Percentiles rank a stretch among this genome's conserved stretches.
These are phyloP conservation scores for Rhodotorula sp. DNA, from an alignment of 1,284 basidiomycete species.

Conservation along the genomic window DNA sequence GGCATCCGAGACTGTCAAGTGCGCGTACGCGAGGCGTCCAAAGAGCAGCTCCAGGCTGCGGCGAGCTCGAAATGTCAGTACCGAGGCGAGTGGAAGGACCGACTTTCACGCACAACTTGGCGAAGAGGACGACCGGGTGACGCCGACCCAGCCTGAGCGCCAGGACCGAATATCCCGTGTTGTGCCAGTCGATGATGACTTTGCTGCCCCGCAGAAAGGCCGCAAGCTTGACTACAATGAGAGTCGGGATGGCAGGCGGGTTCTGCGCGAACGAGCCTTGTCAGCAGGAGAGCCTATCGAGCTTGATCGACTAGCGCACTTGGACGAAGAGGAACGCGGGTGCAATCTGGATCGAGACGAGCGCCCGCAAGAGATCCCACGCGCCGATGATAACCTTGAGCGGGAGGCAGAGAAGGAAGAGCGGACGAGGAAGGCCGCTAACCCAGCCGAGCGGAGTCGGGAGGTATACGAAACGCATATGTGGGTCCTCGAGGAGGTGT, in stretches of 20 bases:
- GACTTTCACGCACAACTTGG: slow-evolving; percentile 60
- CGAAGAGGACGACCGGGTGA: slow-evolving; percentile 70
- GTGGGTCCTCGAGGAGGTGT: slow-evolving; percentile 63
- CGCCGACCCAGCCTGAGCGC: slow-evolving; percentile 70
- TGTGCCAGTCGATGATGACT: slow-evolving; percentile 98
- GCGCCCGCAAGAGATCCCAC: slow-evolving; percentile 61
- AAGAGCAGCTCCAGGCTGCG: slow-evolving; percentile 76
- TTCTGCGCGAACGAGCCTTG: slow-evolving; percentile 60
- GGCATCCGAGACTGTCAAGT: slow-evolving; percentile 89
- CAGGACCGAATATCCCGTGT: slow-evolving; percentile 91
- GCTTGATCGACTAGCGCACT: slow-evolving; percentile 54
- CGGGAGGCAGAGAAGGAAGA: slow-evolving; percentile 74
- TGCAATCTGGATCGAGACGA: slow-evolving; percentile 62
- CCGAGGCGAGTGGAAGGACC: not conserved
- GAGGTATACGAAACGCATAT: slow-evolving; percentile 66
- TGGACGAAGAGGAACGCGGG: slow-evolving; percentile 88
- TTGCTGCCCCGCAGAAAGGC: slow-evolving; percentile 64
- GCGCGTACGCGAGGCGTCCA: slow-evolving; percentile 76
- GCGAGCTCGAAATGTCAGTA: not conserved
- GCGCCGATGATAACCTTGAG: slow-evolving; percentile 75
- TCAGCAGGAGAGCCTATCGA: not conserved
- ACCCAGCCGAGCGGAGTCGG: slow-evolving; percentile 63
- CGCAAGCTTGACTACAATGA: slow-evolving; percentile 78
- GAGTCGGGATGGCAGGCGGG: slow-evolving; percentile 92
- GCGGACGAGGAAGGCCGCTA: slow-evolving; percentile 55